Conservation (phyloP, 2,329 filamentous ascomycete genomes). For the Diaporthe sp. region DNA sequence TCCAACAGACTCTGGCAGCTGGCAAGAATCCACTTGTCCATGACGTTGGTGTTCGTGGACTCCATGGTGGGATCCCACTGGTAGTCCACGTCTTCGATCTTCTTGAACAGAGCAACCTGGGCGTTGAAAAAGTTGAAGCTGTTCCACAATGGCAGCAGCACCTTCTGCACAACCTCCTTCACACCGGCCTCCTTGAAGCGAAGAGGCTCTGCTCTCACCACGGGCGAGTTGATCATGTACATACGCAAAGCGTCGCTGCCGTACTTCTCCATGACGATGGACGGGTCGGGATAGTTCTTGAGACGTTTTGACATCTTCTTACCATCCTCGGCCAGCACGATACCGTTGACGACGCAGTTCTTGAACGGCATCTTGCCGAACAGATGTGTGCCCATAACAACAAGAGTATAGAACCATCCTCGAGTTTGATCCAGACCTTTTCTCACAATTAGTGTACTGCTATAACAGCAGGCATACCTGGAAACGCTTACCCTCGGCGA, state of each 20-base stretch:
- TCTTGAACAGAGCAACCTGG: slow-evolving; percentile 88
- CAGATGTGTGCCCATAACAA: slow-evolving; percentile 89
- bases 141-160: slow-evolving; percentile 93
- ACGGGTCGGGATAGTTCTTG: slow-evolving; percentile 95
- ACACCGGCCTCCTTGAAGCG: slow-evolving; percentile 93
- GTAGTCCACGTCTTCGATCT: slow-evolving; percentile 83
- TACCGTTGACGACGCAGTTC: slow-evolving; percentile 97
- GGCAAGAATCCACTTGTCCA: slow-evolving; percentile 96
- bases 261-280: slow-evolving; percentile 86
- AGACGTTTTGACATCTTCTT: slow-evolving; percentile 99
- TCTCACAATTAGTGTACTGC: background rate
- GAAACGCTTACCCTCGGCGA: slow-evolving; percentile 77
- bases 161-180: slow-evolving; percentile 94
- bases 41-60: slow-evolving; percentile 86
- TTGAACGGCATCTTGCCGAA: slow-evolving; percentile 90
- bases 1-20: slow-evolving; percentile 91
- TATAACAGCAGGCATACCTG: slow-evolving; percentile 36
- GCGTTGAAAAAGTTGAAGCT: slow-evolving; percentile 97
- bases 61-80: slow-evolving; percentile 83
- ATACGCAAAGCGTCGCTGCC: slow-evolving; percentile 92
- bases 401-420: slow-evolving; percentile 96
- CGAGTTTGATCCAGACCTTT: slow-evolving; percentile 83
- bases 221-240: slow-evolving; percentile 97
- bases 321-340: slow-evolving; percentile 92
- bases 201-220: slow-evolving; percentile 90